Percentiles rank a stretch among this genome's conserved stretches.
These are phyloP conservation scores for Sinapis alba DNA, from an alignment of 441 rosid genomes.

Conservation along the genomic window DNA sequence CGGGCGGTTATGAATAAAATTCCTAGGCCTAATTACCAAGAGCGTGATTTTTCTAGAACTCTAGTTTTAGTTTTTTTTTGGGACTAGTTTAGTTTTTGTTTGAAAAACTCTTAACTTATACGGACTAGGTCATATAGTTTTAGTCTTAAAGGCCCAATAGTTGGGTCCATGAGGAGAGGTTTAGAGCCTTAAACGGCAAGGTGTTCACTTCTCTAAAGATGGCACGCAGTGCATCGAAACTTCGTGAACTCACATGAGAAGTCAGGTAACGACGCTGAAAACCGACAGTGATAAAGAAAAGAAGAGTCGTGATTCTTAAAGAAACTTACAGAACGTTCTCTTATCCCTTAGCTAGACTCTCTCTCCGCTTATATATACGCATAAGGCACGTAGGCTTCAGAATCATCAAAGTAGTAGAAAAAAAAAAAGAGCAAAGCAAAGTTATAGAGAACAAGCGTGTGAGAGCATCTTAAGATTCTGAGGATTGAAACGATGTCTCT, in stretches of 20 bases:
- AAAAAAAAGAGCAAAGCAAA: background rate
- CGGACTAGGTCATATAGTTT: no score
- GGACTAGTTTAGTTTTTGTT: no score
- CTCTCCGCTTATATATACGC: constrained; percentile 1
- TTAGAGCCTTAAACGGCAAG: background rate
- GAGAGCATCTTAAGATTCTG: background rate
- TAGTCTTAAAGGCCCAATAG: no score
- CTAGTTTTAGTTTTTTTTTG: no score
- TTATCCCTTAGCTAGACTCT: background rate
- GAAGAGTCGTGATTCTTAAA: background rate
- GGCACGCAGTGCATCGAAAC: constrained; percentile 15
- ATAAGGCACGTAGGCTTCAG: background rate
- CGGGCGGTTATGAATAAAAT: no score
- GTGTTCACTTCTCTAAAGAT: background rate
- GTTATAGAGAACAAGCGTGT: background rate
- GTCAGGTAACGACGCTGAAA: background rate
- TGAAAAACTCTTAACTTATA: no score
- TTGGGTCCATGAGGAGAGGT: no score
- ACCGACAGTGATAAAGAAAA: background rate
- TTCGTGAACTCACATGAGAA: constrained; percentile 24
- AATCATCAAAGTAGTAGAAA: constrained; percentile 1
- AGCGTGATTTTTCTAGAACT: no score
- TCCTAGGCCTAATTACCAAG: no score
- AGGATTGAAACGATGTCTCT: constrained; percentile 24
- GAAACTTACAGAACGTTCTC: constrained; percentile 26